Evolutionary conservation across 2,329 filamentous ascomycete genomes (phyloP).

Genomic region (Alternaria rosae): DNA sequence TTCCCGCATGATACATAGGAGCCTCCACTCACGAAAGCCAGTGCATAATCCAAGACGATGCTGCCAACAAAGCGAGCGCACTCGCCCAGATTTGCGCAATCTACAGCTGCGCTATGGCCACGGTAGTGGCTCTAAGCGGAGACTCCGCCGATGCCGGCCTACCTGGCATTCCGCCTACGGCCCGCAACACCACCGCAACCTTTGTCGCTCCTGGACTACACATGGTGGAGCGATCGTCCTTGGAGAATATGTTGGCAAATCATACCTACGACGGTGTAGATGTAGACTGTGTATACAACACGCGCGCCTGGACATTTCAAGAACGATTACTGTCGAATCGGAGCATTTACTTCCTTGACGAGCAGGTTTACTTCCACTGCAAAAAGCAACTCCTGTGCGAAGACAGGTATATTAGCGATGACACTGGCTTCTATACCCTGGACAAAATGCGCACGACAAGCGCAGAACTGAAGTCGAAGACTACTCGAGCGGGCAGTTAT

Average conservation of each 20-base stretch:
- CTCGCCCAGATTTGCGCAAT: constrained; percentile 10
- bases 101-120: constrained; percentile 8
- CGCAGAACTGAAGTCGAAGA: background rate
- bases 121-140: constrained; percentile 5
- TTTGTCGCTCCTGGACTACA: constrained; percentile 5
- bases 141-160: constrained; percentile 5
- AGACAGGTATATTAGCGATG: background rate
- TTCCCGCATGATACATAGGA: background rate
- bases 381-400: constrained; percentile 4
- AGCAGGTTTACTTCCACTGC: constrained; percentile 13
- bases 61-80: constrained; percentile 1
- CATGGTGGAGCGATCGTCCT: constrained; percentile 4
- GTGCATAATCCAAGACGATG: constrained; percentile 12
- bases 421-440: constrained; percentile 1
- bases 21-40: background rate
- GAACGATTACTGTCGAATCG: constrained; percentile 13
- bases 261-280: background rate
- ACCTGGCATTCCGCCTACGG: constrained; percentile 2
- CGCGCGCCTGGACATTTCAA: constrained; percentile 21
- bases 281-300: constrained; percentile 6
- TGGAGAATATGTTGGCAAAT: constrained; percentile 1
- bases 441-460: constrained; percentile 3
- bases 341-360: constrained; percentile 8
- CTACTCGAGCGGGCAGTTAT: background rate
- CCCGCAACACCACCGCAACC: background rate